Conservation (phyloP, 345 rosid species). For the Hypericum perforatum region DNA sequence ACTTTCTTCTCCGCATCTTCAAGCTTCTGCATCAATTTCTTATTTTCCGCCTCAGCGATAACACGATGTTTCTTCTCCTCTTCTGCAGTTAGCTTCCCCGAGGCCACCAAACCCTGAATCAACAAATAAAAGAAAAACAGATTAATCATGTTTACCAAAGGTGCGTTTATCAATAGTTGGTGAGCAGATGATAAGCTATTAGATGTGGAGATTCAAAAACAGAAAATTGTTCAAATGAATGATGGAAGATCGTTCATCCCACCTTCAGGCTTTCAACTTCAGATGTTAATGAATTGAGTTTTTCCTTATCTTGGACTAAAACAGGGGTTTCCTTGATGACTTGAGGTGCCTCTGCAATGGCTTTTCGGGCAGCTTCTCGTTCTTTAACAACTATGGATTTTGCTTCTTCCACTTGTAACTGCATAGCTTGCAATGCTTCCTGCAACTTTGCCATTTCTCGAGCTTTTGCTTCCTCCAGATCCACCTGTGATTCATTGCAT, state of each 20-base stretch:
- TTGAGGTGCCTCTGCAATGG: constrained; percentile 48
- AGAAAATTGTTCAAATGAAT: not conserved
- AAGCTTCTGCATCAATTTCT: constrained; percentile 2
- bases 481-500: constrained; percentile 27
- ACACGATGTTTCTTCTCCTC: not conserved
- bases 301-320: constrained; percentile 54
- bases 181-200: too few species aligned
- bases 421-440: constrained; percentile 41
- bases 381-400: constrained; percentile 42
- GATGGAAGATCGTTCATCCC: constrained; percentile 1
- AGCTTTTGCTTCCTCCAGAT: constrained; percentile 54
- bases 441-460: constrained; percentile 47
- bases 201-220: not conserved
- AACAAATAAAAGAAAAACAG: too few species aligned
- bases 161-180: not conserved
- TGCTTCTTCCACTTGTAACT: constrained; percentile 43
- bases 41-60: not conserved
- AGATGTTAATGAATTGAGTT: constrained; percentile 38
- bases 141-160: constrained; percentile 4
- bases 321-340: constrained; percentile 50
- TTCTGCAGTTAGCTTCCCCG: constrained; percentile 4
- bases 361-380: constrained; percentile 44
- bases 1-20: constrained; percentile 4
- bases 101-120: not conserved
- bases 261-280: constrained; percentile 54